phyloP scores from a whole-genome alignment of 2,329 filamentous ascomycete species.

The Decorospora gaudefroyi region DNA sequence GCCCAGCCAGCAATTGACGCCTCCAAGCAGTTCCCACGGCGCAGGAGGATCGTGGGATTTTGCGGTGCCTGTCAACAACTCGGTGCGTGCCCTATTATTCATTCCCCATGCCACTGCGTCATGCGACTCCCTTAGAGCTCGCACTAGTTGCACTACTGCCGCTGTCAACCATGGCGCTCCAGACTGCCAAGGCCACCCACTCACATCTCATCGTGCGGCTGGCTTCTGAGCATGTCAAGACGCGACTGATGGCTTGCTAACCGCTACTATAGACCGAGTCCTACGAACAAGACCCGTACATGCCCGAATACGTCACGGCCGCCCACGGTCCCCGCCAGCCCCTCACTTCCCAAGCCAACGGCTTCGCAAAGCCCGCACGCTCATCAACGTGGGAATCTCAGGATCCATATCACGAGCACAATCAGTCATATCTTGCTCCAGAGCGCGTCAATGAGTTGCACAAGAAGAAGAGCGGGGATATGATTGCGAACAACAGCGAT shows the following conservation, averaged over 20 bases:
- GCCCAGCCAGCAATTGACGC: conserved; percentile 44
- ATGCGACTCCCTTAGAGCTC: conserved; percentile 13
- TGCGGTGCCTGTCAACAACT: conserved; percentile 45
- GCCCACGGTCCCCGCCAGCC: conserved; percentile 41
- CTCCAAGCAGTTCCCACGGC: conserved; percentile 49
- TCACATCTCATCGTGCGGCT: conserved; percentile 1
- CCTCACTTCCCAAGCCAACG: conserved; percentile 43
- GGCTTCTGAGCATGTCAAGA: conserved; percentile 2
- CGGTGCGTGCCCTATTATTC: conserved; percentile 36
- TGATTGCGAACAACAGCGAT: conserved; percentile 50
- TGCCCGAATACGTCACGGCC: conserved; percentile 41
- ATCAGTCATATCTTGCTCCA: conserved; percentile 38
- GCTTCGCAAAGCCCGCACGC: conserved; percentile 37
- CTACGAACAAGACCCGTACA: conserved; percentile 42
- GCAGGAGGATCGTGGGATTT: conserved; percentile 46
- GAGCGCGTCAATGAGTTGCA: conserved; percentile 45
- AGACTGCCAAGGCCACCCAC: conserved; percentile 25
- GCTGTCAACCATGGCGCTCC: conserved; percentile 26
- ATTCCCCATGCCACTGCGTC: conserved; percentile 12
- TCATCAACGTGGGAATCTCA: conserved; percentile 41
- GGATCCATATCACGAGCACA: conserved; percentile 31
- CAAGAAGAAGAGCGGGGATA: conserved; percentile 50
- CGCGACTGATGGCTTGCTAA: conserved; percentile 26
- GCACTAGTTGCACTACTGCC: conserved; percentile 28
- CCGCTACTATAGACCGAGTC: conserved; percentile 31